Conservation (phyloP, 306 rosid species). For the Rosa chinensis region DNA sequence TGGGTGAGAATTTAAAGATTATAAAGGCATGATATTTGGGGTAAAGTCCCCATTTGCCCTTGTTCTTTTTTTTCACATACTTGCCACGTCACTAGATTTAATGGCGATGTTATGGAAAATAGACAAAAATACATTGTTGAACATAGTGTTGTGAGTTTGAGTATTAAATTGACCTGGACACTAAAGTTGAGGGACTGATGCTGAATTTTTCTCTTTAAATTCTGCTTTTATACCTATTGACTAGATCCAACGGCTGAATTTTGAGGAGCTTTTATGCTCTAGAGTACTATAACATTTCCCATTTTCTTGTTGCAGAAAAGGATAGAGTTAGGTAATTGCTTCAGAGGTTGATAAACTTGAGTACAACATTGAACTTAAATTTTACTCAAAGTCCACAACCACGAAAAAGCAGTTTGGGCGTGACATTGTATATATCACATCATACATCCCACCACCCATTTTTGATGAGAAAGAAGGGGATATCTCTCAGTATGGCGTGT, state of each 20-base stretch:
- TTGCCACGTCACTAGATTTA: too few species aligned
- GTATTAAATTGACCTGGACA: too few species aligned
- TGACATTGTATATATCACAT: slow-evolving; percentile 22
- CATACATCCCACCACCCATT: slow-evolving; percentile 21
- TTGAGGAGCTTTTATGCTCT: neutral
- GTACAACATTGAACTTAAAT: slow-evolving; percentile 50
- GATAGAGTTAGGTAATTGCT: slow-evolving; percentile 40
- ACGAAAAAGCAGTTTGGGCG: slow-evolving; percentile 22
- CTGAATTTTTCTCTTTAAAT: too few species aligned
- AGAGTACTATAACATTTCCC: neutral
- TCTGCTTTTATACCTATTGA: too few species aligned
- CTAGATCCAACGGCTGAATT: neutral
- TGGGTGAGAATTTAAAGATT: too few species aligned
- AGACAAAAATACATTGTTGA: too few species aligned
- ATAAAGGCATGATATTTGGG: too few species aligned
- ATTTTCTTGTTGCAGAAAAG: slow-evolving; percentile 12
- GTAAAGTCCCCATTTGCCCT: too few species aligned
- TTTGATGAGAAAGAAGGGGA: neutral
- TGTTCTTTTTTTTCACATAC: too few species aligned
- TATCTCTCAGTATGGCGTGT: slow-evolving; percentile 58
- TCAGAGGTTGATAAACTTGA: slow-evolving; percentile 64
- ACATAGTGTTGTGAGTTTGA: too few species aligned
- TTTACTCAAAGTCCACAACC: slow-evolving; percentile 51
- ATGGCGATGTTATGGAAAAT: too few species aligned
- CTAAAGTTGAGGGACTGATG: too few species aligned